Evolutionary conservation across 2,329 filamentous ascomycete genomes (phyloP).

Genomic region (Aphanocladium album): DNA sequence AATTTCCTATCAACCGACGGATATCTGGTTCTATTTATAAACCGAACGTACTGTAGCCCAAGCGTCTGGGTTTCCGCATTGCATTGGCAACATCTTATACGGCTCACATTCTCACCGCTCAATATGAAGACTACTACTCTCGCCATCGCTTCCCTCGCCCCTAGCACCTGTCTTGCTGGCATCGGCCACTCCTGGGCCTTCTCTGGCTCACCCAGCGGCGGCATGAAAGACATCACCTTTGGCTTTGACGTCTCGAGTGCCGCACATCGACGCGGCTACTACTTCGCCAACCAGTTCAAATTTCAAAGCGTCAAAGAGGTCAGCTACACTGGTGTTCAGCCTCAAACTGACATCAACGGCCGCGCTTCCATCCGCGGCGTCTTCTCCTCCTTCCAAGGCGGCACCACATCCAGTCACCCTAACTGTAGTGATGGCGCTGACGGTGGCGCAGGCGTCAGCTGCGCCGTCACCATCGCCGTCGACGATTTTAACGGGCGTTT

Average conservation of each 20-base stretch:
- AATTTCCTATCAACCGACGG: background rate
- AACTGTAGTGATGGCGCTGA: conserved; percentile 24
- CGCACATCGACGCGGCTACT: conserved; percentile 17
- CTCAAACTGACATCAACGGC: conserved; percentile 14
- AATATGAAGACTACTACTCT: background rate
- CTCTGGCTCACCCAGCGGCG: background rate
- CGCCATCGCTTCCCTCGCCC: background rate
- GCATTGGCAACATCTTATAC: background rate
- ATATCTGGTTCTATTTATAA: background rate
- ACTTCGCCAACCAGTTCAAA: conserved; percentile 21
- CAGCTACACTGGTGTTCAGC: conserved; percentile 20
- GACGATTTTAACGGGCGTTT: conserved; percentile 19
- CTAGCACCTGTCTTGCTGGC: background rate
- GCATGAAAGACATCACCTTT: conserved; percentile 16
- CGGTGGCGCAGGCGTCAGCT: conserved; percentile 22
- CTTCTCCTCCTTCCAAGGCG: conserved; percentile 20
- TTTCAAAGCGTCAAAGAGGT: conserved; percentile 12
- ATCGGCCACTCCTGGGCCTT: conserved; percentile 5
- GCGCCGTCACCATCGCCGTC: conserved; percentile 13
- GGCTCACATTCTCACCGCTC: background rate
- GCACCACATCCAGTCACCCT: conserved; percentile 15
- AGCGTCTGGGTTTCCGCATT: background rate
- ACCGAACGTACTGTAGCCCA: background rate
- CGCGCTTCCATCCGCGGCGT: conserved; percentile 16
- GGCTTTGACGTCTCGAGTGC: conserved; percentile 19